Evolutionary conservation across 345 rosid species (phyloP), one percentile per base, ranked within the genome.

Genomic region (Acer campestre): DNA sequence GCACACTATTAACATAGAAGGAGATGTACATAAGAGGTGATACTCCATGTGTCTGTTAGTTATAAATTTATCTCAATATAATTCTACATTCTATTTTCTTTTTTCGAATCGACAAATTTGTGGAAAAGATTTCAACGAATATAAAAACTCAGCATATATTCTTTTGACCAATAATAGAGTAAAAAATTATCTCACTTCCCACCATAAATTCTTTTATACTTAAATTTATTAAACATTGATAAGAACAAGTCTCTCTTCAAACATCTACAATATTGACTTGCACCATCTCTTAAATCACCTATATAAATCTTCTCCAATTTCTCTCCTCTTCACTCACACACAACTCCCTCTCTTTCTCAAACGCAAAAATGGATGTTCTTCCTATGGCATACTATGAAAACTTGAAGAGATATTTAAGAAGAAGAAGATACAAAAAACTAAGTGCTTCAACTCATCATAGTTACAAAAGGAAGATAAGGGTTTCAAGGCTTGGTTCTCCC

Each of bases 331-430:
- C 40, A 6, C 51, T 59, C 25, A 59, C 27, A 59, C 14, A n/a
- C 0, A 14, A 16, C 51, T 42, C 58, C 67, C 11, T 62, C 29
- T 48, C 12, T 64, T 59, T 59, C 31, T n/a, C 22, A 35, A 18
- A 22, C 7, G 2, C 2, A n/a, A 27, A 61, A 53, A 87, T 81
- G 90, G 81, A 78, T 64, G 67, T 73, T 3, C 67, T 73, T 35
- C 58, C 80, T 2, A 53, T 67, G 38, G 68, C 77, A 0, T 79
- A 7, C 27, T 78, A 67, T 44, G 79, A 82, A 17, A 79, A 31
- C 78, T 29, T 84, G 80, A 85, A 88, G 81, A 86, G 89, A 77
- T 70, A n/a, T 46, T 78, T 86, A 86, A 83, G 85, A 71, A 82
- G 87, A 63, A 88, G 71, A 67, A 78, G 77, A 64, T 86, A 86